Evolutionary conservation across 2,329 filamentous ascomycete genomes (phyloP).

Genomic region (Fusarium humuli): DNA sequence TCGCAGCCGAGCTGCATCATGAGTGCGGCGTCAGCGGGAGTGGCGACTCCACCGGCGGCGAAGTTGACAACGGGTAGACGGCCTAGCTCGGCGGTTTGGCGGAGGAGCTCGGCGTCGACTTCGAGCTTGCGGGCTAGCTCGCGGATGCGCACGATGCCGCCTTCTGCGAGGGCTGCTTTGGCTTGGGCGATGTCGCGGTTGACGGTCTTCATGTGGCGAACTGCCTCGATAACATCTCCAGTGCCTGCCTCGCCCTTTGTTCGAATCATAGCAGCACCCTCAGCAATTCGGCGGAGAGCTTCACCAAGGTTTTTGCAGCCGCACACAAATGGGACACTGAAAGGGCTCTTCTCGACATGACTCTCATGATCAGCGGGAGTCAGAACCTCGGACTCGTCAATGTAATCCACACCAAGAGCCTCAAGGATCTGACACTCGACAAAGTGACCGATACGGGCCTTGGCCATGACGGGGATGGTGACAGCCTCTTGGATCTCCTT

Average conservation of each 20-base stretch:
- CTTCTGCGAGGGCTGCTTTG: slow-evolving; percentile 74
- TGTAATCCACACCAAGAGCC: slow-evolving; percentile 94
- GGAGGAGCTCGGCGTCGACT: slow-evolving; percentile 81
- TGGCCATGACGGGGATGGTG: slow-evolving; percentile 99
- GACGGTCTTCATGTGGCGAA: slow-evolving; percentile 94
- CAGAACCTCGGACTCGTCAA: slow-evolving; percentile 97
- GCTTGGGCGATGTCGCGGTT: slow-evolving; percentile 84
- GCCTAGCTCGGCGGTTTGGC: slow-evolving; percentile 87
- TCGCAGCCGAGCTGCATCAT: slow-evolving; percentile 99
- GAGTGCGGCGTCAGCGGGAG: slow-evolving; percentile 92
- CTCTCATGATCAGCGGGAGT: slow-evolving; percentile 91
- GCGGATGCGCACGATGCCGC: slow-evolving; percentile 67
- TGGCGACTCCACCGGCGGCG: slow-evolving; percentile 98
- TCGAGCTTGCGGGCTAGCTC: slow-evolving; percentile 85
- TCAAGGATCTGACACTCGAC: slow-evolving; percentile 99
- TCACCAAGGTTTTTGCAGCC: slow-evolving; percentile 95
- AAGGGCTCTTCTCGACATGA: slow-evolving; percentile 91
- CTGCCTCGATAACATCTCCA: slow-evolving; percentile 95
- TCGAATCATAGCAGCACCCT: slow-evolving; percentile 98
- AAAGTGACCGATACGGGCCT: slow-evolving; percentile 96
- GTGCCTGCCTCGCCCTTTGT: slow-evolving; percentile 99
- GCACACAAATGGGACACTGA: slow-evolving; percentile 91
- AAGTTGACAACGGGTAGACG: slow-evolving; percentile 97
- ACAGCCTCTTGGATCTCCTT: slow-evolving; percentile 94
- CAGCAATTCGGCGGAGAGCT: slow-evolving; percentile 87